Base-by-base conservation (phyloP, 495 filamentous ascomycete species). In the Hyphodiscus hymeniophilus region DNA sequence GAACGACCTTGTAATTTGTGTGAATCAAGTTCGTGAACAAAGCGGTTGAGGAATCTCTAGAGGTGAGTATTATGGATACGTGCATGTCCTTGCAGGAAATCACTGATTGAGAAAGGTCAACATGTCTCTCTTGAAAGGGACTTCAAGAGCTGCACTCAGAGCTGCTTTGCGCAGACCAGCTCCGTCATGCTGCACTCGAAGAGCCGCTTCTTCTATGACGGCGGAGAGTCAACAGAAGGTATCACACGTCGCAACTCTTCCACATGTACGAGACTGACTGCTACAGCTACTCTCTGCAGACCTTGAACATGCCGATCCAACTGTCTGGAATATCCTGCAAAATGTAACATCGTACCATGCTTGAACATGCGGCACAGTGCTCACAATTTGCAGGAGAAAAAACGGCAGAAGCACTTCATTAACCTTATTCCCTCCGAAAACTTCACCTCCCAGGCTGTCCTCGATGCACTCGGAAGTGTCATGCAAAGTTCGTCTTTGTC, bases 361-460 rank as follows among this genome's bases (percentile, higher is more conserved):
- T 12, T 39, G 11, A 38, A 43, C 4, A 4, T 17, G 35, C 47
- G 17, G 0, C 26, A 13, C 13, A 16, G 31, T 28, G 30, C 49
- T 51, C 12, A 56, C 41, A 30, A 22, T 8, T 7, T 48, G 16
- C 57, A 96, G 89, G 91, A 98, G 72, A 96, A 95, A 79, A 73
- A 74, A 50, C 77, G 92, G 52, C 92, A 98, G 63, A 91, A 94
- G 67, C 85, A 96, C 60, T 97, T 95, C 64, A 91, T 98, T 66
- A 97, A 97, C 69, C 79, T 98, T 46, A 98, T 98, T 51, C 92
- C 92, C 13, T 98, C 92, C 17, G 92, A 98, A 69, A 98, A 98
- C 69, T 97, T 98, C 66, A 97, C 92, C 8, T 96, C 92, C 13
- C 89, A 96, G 64, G 89, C 92, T 17, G 92, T 98, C 10, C 79